Evolutionary conservation across 2,329 filamentous ascomycete genomes (phyloP).

Genomic region (Zymoseptoria passerinii): DNA sequence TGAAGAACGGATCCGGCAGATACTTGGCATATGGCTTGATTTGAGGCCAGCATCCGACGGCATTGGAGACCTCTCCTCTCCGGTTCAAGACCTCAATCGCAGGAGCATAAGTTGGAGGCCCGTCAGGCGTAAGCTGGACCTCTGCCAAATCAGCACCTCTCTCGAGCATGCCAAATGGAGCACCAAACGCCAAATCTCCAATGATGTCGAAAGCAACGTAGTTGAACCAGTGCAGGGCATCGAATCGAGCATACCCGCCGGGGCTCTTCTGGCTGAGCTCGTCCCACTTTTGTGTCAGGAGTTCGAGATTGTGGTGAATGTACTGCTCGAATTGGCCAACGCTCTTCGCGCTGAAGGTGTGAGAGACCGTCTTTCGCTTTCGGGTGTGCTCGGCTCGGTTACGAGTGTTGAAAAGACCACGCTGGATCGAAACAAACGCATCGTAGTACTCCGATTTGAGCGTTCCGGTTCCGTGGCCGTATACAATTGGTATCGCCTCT

Average conservation of each 20-base stretch:
- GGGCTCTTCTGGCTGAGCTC: conserved; percentile 46
- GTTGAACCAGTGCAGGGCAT: conserved; percentile 66
- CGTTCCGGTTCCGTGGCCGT: conserved; percentile 54
- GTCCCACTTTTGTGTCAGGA: conserved; percentile 67
- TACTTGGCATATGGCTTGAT: conserved; percentile 75
- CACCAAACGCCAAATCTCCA: conserved; percentile 47
- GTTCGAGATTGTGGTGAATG: conserved; percentile 69
- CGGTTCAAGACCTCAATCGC: conserved; percentile 86
- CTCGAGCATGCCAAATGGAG: conserved; percentile 74
- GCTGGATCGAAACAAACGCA: conserved; percentile 77
- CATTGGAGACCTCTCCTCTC: conserved; percentile 71
- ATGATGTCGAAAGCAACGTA: conserved; percentile 78
- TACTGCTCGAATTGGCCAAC: conserved; percentile 72
- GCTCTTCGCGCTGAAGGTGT: conserved; percentile 77
- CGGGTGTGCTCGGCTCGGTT: conserved; percentile 73
- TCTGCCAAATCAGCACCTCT: conserved; percentile 48
- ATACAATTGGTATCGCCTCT: conserved; percentile 65
- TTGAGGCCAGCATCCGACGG: conserved; percentile 64
- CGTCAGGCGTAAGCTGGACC: conserved; percentile 22
- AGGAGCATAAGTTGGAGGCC: conserved; percentile 24
- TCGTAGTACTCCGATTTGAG: conserved; percentile 69
- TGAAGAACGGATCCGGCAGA: conserved; percentile 43
- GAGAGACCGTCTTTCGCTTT: conserved; percentile 81
- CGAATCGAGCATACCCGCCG: conserved; percentile 46
- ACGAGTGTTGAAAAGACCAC: conserved; percentile 83